Evolutionary conservation across 495 filamentous ascomycete genomes (phyloP).

Genomic region (Penicillium ucsense): DNA sequence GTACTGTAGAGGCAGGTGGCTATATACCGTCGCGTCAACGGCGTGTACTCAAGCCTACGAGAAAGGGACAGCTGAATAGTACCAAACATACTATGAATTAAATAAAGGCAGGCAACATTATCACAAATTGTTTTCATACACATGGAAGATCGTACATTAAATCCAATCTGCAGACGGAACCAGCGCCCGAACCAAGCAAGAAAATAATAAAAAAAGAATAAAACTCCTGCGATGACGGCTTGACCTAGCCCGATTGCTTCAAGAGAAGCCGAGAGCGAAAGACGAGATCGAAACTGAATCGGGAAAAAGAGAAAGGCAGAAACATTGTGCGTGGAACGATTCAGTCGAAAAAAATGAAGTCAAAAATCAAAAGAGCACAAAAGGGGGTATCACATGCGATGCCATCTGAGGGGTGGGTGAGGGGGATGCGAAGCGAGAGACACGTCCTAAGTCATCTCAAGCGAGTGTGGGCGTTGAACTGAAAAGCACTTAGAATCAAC

Average conservation of each 20-base stretch:
- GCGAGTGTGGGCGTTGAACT: conserved; percentile 5
- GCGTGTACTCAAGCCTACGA: too few relatives aligned
- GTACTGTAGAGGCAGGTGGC: too few relatives aligned
- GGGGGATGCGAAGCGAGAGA: neutral
- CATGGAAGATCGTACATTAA: neutral
- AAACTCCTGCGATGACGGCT: too few relatives aligned
- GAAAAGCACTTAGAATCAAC: neutral
- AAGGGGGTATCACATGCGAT: conserved; percentile 26
- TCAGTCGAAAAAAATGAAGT: neutral
- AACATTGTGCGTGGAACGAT: too few relatives aligned
- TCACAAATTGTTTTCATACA: neutral
- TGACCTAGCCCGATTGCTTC: too few relatives aligned
- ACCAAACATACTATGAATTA: too few relatives aligned
- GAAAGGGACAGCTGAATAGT: too few relatives aligned
- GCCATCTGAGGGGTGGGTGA: conserved; percentile 7
- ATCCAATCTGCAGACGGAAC: neutral
- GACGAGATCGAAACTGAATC: too few relatives aligned
- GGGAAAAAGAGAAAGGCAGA: too few relatives aligned
- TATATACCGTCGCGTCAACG: too few relatives aligned
- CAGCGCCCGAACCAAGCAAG: neutral
- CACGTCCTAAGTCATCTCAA: conserved; percentile 17
- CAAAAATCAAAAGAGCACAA: neutral
- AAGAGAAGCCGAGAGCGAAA: too few relatives aligned
- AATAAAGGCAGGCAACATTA: too few relatives aligned
- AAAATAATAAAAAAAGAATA: neutral